Base-by-base conservation (phyloP, 768 basidiomycete genomes). In the Dacryopinax primogenitus region DNA sequence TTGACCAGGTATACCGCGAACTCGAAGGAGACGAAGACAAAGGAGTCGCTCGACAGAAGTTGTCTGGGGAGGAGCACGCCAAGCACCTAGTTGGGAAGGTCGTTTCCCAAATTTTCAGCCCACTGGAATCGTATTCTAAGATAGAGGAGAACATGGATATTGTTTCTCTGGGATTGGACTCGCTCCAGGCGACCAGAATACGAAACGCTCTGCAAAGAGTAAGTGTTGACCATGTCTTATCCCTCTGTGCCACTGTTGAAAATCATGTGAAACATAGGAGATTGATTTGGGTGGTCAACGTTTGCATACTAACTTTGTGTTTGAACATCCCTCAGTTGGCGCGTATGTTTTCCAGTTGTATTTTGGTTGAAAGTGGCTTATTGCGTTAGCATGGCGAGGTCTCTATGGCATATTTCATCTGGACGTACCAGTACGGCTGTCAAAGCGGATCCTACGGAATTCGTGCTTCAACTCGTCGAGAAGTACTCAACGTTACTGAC, bases 81-180 rank as follows among this genome's bases (percentile, higher is more conserved):
- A 37, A 35, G 62, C 62, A 26, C 6, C 33, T 37, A 28, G 62
- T 32, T 16, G 66, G 39, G 26, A 63, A 26, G 28, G 23, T 16
- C 30, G 39, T 12, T 37, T 58, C 1, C 23, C 33, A 1, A 35
- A 68, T n/a, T 68, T 70, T 39, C 73, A 74, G 51, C 63, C 47
- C 32, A 30, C 13, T 21, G 26, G 51, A 58, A 6, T 3, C 51
- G 36, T 67, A 65, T 23, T 23, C 41, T 4, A 44, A 44, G n/a
- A 69, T 74, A 18, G 71, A 70, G 12, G 69, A 69, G 0, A 69
- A 73, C 63, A 76, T 73, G 35, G 71, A 75, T n/a, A 72, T 77
- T 23, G 76, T 77, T 71, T 68, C 77, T 0, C 82, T 78, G 58
- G 83, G 83, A 28, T 74, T 84, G 33, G 81, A 84, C 69, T 82